Percentiles rank a stretch among this genome's conserved stretches.
Conservation (phyloP, 805 yeast genomes). For the Cyberlindnera mrakii region DNA sequence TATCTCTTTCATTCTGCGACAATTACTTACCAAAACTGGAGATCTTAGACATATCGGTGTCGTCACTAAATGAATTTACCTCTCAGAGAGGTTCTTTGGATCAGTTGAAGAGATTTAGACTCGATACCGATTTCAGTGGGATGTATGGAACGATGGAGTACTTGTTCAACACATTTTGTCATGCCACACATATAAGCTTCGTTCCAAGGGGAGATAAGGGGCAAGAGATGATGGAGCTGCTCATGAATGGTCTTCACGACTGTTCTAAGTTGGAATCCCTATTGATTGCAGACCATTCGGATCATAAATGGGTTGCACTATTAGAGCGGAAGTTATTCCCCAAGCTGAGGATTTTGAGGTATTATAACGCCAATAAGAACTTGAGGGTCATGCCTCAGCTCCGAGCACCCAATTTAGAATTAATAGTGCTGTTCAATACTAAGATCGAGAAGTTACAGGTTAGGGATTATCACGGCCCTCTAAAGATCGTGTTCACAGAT, state of each 20-base stretch:
- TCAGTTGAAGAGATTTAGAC: constrained; percentile 2
- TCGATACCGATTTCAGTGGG: constrained; percentile 7
- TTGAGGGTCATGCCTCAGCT: neutral
- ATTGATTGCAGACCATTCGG: constrained; percentile 1
- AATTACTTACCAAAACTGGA: constrained; percentile 6
- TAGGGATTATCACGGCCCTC: neutral
- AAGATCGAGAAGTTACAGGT: neutral
- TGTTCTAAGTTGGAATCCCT: neutral
- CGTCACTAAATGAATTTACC: neutral
- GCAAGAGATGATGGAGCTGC: neutral
- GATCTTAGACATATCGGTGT: constrained; percentile 1
- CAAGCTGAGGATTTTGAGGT: neutral
- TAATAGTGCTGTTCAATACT: neutral
- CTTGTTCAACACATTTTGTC: constrained; percentile 1
- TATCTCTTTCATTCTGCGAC: neutral
- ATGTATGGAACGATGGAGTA: constrained; percentile 4
- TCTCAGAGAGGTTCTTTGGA: constrained; percentile 1
- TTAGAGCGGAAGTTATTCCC: neutral
- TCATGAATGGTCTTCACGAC: neutral
- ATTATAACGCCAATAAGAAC: neutral
- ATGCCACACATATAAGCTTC: neutral
- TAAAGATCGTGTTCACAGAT: neutral
- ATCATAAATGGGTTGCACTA: neutral
- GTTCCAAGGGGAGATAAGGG: neutral
- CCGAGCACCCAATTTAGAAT: neutral